A percentile compares a stretch with the other conserved stretches of the same genome.
phyloP scores from a whole-genome alignment of 345 rosid species.

The Pseudoturritis turrita region DNA sequence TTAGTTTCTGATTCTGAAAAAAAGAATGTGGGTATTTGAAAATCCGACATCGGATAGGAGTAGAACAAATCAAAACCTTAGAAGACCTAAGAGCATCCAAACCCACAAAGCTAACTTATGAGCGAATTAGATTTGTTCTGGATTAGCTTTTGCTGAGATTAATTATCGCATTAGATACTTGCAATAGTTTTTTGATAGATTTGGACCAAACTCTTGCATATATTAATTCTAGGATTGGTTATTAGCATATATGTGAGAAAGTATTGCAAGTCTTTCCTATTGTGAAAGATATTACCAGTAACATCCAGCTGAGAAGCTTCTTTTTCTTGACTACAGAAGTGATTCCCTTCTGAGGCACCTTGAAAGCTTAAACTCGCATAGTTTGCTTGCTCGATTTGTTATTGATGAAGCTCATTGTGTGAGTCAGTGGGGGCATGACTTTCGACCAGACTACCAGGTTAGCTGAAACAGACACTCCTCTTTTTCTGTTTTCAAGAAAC shows the following conservation, averaged over 20 bases:
- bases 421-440: constrained; percentile 98
- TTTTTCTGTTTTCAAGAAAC: not conserved
- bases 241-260: not conserved
- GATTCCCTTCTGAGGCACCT: constrained; percentile 75
- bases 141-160: not conserved
- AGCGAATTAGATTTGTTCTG: not conserved
- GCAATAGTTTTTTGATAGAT: not conserved
- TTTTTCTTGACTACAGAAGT: constrained; percentile 52
- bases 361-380: constrained; percentile 66
- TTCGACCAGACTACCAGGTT: constrained; percentile 98
- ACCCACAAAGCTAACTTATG: not conserved
- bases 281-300: not conserved
- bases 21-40: not conserved
- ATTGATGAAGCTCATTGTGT: constrained; percentile 99
- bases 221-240: not conserved
- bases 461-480: not conserved
- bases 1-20: not conserved
- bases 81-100: not conserved
- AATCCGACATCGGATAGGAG: not conserved
- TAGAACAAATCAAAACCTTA: constrained; percentile 3
- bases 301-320: constrained; percentile 1
- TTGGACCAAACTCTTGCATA: not conserved
- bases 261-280: not conserved
- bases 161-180: not conserved
- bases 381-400: constrained; percentile 82